Evolutionary conservation across 768 basidiomycete species (phyloP).

Genomic region (Lanmaoa rubissima): DNA sequence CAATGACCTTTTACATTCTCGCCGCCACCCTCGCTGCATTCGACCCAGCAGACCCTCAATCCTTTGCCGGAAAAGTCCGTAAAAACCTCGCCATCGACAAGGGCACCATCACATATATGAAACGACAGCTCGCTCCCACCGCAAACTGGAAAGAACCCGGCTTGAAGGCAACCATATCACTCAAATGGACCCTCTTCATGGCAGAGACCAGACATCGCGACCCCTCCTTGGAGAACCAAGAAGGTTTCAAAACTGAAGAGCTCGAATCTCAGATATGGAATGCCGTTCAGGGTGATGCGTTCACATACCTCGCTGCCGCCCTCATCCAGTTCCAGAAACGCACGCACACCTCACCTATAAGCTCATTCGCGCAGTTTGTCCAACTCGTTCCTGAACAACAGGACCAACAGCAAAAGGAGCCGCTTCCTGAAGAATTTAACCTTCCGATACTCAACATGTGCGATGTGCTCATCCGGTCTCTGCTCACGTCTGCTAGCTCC

Average conservation of each 20-base stretch:
- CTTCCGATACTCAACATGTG: slow-evolving; percentile 60
- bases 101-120: slow-evolving; percentile 55
- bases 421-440: slow-evolving; percentile 43
- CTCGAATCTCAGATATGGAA: slow-evolving; percentile 80
- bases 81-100: slow-evolving; percentile 46
- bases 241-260: slow-evolving; percentile 72
- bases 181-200: slow-evolving; percentile 88
- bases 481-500: slow-evolving; percentile 75
- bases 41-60: slow-evolving; percentile 60
- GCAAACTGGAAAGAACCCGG: slow-evolving; percentile 67
- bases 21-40: slow-evolving; percentile 62
- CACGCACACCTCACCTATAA: slow-evolving; percentile 30
- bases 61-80: slow-evolving; percentile 44
- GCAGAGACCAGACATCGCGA: slow-evolving; percentile 73
- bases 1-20: slow-evolving; percentile 69
- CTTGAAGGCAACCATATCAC: slow-evolving; percentile 67
- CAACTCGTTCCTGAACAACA: slow-evolving; percentile 38
- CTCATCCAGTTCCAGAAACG: slow-evolving; percentile 55
- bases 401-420: slow-evolving; percentile 35
- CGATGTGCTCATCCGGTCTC: slow-evolving; percentile 67
- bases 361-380: slow-evolving; percentile 40
- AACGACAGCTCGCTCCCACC: slow-evolving; percentile 48
- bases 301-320: slow-evolving; percentile 63
- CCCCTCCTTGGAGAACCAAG: slow-evolving; percentile 57
- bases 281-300: slow-evolving; percentile 81